Evolutionary conservation across 768 basidiomycete genomes (phyloP), one percentile per base, ranked within the genome.

Genomic region (Clavulina sp.): DNA sequence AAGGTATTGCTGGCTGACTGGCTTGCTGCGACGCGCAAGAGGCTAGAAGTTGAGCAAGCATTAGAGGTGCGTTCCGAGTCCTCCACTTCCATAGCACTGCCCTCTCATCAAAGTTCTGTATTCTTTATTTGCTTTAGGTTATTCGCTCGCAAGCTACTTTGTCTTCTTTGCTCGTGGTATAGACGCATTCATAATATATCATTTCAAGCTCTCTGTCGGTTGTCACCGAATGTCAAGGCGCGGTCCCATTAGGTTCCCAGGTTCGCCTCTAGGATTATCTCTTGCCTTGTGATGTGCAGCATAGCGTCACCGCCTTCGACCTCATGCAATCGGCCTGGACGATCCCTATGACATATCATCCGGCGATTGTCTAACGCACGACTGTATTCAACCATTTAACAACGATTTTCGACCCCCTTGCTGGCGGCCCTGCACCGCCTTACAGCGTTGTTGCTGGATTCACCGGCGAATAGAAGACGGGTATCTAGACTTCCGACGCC

Each of bases 31-130:
- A 91, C 89, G 6, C 72, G 93, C 57, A 71, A 75, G 61, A 73
- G 91, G 62, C 64, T 99, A 55, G 88, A 95, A 66, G 89, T 95
- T 30, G 73, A 85, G 63, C 93, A 96, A 65, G 86, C 89, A 38
- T 64, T 99, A 57, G 83, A 92, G 71, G 87, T 86, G 58, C 52
- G 62, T 61, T 18, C 13, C 46, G n/a, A n/a, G n/a, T n/a, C n/a
- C n/a, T n/a, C 48, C 34, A 9, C 7, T 44, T 31, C 18, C 30
- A 32, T 13, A 21, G 18, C n/a, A 2, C 6, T 43, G 33, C 26
- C 34, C 47, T 19, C 23, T 44, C 34, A 9, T 19, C 9, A 38
- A 19, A 9, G 19, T 19, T 38, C 34, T 38, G 51, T 57, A 57
- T 55, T 55, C 55, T 48, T 4, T 56, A 7, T 19, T 29, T 34